phyloP scores from a whole-genome alignment of 495 filamentous ascomycete species.

The Aspergillus cavernicola region DNA sequence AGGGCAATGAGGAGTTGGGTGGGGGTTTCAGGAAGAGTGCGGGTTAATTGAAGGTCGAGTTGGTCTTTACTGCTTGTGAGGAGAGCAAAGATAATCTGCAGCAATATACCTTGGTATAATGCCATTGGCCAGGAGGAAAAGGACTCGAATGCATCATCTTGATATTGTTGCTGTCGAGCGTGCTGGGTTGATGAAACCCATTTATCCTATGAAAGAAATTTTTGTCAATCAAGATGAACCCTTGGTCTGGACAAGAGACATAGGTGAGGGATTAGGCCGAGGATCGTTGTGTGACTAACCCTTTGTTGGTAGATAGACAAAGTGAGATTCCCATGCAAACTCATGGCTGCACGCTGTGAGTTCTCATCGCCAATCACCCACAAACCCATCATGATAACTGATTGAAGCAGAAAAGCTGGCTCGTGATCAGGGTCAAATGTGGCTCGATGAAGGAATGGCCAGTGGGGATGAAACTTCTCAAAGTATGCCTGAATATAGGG shows the following conservation, averaged over 20 bases:
- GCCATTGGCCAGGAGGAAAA: slow-evolving; percentile 31
- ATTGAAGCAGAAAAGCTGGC: slow-evolving; percentile 23
- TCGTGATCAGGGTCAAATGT: slow-evolving; percentile 21
- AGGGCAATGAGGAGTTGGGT: slow-evolving; percentile 25
- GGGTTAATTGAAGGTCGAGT: too few species aligned
- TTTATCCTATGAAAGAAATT: too few species aligned
- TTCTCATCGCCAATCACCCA: slow-evolving; percentile 20
- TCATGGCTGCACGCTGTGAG: slow-evolving; percentile 18
- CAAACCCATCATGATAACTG: slow-evolving; percentile 28
- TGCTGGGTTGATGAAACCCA: too few species aligned
- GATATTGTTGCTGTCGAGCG: too few species aligned
- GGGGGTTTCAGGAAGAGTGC: too few species aligned
- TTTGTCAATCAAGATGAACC: too few species aligned
- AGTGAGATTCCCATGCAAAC: slow-evolving; percentile 23
- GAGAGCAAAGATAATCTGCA: slow-evolving; percentile 27
- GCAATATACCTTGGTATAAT: slow-evolving; percentile 31
- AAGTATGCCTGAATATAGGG: slow-evolving; percentile 27
- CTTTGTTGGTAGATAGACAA: slow-evolving; percentile 24
- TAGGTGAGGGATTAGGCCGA: too few species aligned
- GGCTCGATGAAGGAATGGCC: slow-evolving; percentile 30
- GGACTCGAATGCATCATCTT: too few species aligned
- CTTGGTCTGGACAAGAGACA: too few species aligned
- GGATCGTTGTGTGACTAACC: too few species aligned
- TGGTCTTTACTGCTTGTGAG: too few species aligned
- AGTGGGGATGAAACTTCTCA: slow-evolving; percentile 25